Base-by-base conservation (phyloP, 306 rosid genomes). In the Lathyrus oleraceus region DNA sequence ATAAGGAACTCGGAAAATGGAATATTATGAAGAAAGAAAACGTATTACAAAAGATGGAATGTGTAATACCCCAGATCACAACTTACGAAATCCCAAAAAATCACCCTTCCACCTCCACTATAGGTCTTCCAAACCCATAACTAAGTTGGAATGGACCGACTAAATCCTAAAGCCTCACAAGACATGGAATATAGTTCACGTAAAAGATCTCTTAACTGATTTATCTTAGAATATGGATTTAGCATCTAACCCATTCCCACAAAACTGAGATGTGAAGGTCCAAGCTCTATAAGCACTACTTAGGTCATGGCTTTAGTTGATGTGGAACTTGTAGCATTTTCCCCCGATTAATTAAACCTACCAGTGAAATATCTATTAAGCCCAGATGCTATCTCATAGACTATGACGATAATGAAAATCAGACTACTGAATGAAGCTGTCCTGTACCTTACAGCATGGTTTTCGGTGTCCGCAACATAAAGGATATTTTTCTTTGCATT, bases 381-480 rank as follows among this genome's bases (percentile, higher is more conserved):
- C 65, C 56, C 5, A 25, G 28, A 19, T 61, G 59, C 19, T 39
- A 56, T 75, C 57, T 47, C 66, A 72, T 43, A 20, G 61, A 72
- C 49, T 48, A 63, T 13, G 49, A 44, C 69, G 35, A 44, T 58
- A 38, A 47, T 38, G 14, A 68, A 57, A 72, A 56, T 19, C 54
- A 54, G 16, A 61, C 36, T 16, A 67, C 42, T 27, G 14, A 20
- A 45, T 69, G 70, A 70, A 83, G 66, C 65, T 67, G 58, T 74
- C 35, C 40, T 19, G 16, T 85, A 93, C 98, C 98, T 93, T 79
- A 93, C 78, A 80, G 98, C 96, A 85, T 93, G 98, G 78, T 93
- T 93, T 82, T 90, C 97, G 12, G 98, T 90, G 77, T 93, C 97
- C 36, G 98, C 97, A 49, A 93, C 96, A 77, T 93, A 93, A 60